These are phyloP conservation scores for Triglochin maritima DNA, from an alignment of 106 monocot genomes.

Conservation along the genomic window DNA sequence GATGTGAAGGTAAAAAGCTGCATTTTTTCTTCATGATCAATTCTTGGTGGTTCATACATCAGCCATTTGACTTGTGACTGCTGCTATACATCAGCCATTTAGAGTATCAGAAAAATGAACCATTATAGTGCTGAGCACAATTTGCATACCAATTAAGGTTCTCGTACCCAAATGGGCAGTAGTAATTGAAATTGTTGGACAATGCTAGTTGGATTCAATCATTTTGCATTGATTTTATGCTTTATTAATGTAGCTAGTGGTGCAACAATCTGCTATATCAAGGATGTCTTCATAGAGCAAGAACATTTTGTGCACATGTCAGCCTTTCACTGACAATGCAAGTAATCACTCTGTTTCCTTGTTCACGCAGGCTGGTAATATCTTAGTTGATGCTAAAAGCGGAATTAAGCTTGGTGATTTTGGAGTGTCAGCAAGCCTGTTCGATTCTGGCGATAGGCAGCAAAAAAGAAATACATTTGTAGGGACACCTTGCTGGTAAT, in stretches of 20 bases:
- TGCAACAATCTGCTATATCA: no score
- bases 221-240: no score
- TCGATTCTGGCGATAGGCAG: slow-evolving; percentile 81
- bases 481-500: slow-evolving; percentile 90
- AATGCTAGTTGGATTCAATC: no score
- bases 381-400: slow-evolving; percentile 57
- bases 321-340: no score
- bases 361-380: slow-evolving; percentile 68
- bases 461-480: slow-evolving; percentile 77
- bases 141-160: no score
- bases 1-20: slow-evolving; percentile 70
- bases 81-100: neutral
- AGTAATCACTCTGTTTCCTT: neutral
- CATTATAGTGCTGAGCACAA: no score
- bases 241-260: no score
- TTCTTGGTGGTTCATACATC: neutral
- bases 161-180: no score
- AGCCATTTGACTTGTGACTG: neutral
- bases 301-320: no score
- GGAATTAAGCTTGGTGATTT: slow-evolving; percentile 85
- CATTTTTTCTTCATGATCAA: neutral
- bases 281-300: no score
- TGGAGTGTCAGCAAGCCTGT: slow-evolving; percentile 85
- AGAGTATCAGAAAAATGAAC: no score
- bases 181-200: no score